Evolutionary conservation across 192 early-diverging fungal genomes (phyloP).

Genomic region (Coemansia sp.): DNA sequence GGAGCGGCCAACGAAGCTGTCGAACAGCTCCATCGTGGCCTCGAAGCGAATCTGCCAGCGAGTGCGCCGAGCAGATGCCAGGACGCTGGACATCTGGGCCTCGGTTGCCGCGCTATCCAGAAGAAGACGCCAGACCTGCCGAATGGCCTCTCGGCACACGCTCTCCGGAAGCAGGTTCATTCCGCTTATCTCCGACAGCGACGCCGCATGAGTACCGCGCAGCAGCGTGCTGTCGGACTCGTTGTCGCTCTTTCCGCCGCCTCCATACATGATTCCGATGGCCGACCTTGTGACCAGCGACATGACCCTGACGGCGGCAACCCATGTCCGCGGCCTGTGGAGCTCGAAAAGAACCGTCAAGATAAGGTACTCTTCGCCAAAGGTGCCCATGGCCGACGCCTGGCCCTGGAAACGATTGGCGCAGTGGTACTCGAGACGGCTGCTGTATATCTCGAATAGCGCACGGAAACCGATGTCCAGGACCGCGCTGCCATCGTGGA

Average conservation of each 20-base stretch:
- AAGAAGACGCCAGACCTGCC: constrained; percentile 47
- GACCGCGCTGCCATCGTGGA: constrained; percentile 46
- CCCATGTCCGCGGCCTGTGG: constrained; percentile 49
- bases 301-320: constrained; percentile 42
- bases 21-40: constrained; percentile 48
- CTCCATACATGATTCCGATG: constrained; percentile 48
- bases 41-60: constrained; percentile 55
- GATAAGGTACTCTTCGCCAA: constrained; percentile 49
- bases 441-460: constrained; percentile 44
- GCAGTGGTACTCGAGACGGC: constrained; percentile 43
- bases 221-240: background rate
- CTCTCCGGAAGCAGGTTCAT: constrained; percentile 38
- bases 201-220: constrained; percentile 43
- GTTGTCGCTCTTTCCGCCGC: background rate
- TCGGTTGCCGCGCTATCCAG: constrained; percentile 44
- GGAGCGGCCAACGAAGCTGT: constrained; percentile 46
- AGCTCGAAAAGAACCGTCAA: constrained; percentile 44
- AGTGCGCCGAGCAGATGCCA: constrained; percentile 44
- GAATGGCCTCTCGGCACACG: constrained; percentile 46
- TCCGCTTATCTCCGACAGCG: constrained; percentile 45
- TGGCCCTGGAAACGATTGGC: constrained; percentile 33
- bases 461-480: constrained; percentile 49
- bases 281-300: constrained; percentile 48
- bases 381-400: constrained; percentile 2
- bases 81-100: constrained; percentile 29